Evolutionary conservation across 2,329 filamentous ascomycete genomes (phyloP).

Genomic region (Fusarium pseudograminearum): DNA sequence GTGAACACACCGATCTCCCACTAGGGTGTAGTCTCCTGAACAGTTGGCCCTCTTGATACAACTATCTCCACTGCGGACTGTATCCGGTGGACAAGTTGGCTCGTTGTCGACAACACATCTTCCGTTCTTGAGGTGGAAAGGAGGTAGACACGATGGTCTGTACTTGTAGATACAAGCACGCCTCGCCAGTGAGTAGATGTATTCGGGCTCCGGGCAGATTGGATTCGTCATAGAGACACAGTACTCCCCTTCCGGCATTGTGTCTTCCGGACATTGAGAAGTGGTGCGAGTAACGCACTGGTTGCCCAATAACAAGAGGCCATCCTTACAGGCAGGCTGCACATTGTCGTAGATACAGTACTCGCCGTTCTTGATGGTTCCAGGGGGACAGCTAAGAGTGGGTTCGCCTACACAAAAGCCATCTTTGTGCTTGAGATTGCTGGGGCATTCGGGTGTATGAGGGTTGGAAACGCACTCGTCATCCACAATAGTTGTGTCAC

Average conservation of each 20-base stretch:
- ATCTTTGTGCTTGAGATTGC: neutral
- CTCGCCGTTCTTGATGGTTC: neutral
- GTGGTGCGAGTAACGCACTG: neutral
- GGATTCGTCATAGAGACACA: slow-evolving; percentile 1
- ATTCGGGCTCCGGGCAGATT: neutral
- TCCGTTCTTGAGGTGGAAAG: neutral
- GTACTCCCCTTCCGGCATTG: slow-evolving; percentile 3
- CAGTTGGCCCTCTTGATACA: neutral
- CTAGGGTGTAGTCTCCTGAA: neutral
- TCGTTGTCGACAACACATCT: neutral
- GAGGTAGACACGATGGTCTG: slow-evolving; percentile 3
- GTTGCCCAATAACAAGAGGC: neutral
- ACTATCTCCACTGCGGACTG: neutral
- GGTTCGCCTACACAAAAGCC: neutral
- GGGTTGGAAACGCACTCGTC: neutral
- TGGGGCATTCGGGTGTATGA: neutral
- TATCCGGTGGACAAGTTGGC: neutral
- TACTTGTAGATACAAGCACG: neutral
- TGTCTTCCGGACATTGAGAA: neutral
- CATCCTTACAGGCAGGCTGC: neutral
- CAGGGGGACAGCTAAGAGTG: neutral
- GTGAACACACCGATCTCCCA: neutral
- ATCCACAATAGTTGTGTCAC: neutral
- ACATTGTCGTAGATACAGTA: slow-evolving; percentile 6
- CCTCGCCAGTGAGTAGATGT: neutral